phyloP scores from a whole-genome alignment of 208 protist species.

The Wallacemonas sp. region DNA sequence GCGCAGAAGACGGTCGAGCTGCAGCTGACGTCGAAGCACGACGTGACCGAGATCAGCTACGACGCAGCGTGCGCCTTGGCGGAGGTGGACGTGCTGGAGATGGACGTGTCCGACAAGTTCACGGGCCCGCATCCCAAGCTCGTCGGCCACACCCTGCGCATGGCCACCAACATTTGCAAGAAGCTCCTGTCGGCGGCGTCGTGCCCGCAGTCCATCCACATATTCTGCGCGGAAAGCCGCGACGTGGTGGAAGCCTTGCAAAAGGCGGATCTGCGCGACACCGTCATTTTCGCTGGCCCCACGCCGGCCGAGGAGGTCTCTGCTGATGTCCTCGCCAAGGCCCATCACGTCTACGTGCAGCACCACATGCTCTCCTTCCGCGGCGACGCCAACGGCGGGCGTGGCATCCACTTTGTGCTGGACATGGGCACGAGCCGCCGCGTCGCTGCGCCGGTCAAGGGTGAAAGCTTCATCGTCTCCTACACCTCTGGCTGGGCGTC shows the following conservation, averaged over 20 bases:
- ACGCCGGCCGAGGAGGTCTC: constrained; percentile 31
- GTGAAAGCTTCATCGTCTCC: constrained; percentile 74
- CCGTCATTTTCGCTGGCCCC: constrained; percentile 54
- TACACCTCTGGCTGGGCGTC: constrained; percentile 74
- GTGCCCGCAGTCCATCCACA: constrained; percentile 61
- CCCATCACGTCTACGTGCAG: constrained; percentile 68
- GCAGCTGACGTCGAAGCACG: constrained; percentile 13
- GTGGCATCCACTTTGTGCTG: constrained; percentile 65
- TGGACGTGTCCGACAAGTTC: constrained; percentile 61
- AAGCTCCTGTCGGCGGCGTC: constrained; percentile 30
- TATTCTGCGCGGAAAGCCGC: constrained; percentile 68
- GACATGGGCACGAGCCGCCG: constrained; percentile 79
- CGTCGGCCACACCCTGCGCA: constrained; percentile 51
- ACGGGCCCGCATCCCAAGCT: constrained; percentile 59
- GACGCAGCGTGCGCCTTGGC: constrained; percentile 76
- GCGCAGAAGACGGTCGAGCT: constrained; percentile 34
- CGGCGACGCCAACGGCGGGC: constrained; percentile 44
- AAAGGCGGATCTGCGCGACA: constrained; percentile 43
- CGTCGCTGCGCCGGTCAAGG: constrained; percentile 47
- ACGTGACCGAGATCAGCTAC: constrained; percentile 60
- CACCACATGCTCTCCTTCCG: constrained; percentile 33
- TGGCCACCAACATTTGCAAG: constrained; percentile 50
- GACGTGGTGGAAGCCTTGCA: constrained; percentile 58
- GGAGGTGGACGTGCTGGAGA: constrained; percentile 70
- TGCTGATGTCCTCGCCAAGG: constrained; percentile 11